Evolutionary conservation across 441 rosid genomes (phyloP).

Genomic region (Arabidopsis hybrid): DNA sequence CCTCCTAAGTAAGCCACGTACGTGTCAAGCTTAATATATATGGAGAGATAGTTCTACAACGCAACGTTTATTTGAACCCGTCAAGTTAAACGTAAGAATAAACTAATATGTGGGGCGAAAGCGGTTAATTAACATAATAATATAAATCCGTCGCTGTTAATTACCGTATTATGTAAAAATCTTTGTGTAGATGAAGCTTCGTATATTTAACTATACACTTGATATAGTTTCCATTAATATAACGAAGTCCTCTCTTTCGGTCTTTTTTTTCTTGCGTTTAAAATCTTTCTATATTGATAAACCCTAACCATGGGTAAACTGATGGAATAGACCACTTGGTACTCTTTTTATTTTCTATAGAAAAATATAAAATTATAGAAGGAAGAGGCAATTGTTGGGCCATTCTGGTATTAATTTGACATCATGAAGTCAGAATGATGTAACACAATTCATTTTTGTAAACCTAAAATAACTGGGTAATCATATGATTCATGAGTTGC

Average conservation of each 20-base stretch:
- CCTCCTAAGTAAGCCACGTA: slow-evolving; percentile 33
- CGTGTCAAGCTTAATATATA: slow-evolving; percentile 30
- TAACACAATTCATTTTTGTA: slow-evolving; percentile 15
- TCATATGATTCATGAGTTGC: slow-evolving; percentile 36
- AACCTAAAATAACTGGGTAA: not conserved
- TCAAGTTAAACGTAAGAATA: slow-evolving; percentile 40
- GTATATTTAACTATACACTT: slow-evolving; percentile 10
- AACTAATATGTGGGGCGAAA: slow-evolving; percentile 35
- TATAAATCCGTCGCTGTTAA: slow-evolving; percentile 43
- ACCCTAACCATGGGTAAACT: slow-evolving; percentile 39
- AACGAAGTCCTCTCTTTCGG: slow-evolving; percentile 14
- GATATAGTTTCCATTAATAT: slow-evolving; percentile 13
- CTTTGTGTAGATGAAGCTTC: slow-evolving; percentile 39
- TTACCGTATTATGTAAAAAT: slow-evolving; percentile 41
- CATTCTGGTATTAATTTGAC: slow-evolving; percentile 41
- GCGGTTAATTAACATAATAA: slow-evolving; percentile 43
- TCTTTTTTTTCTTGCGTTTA: slow-evolving; percentile 6
- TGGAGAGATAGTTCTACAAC: slow-evolving; percentile 17
- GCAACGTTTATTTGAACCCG: slow-evolving; percentile 42
- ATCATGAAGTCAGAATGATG: slow-evolving; percentile 40
- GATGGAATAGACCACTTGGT: slow-evolving; percentile 34
- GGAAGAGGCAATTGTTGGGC: slow-evolving; percentile 17
- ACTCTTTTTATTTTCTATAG: not conserved
- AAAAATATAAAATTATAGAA: slow-evolving; percentile 18
- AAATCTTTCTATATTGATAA: slow-evolving; percentile 20